A percentile compares a stretch with the other conserved stretches of the same genome.
Conservation (phyloP, 2,329 filamentous ascomycete species). For the Didymella exigua region DNA sequence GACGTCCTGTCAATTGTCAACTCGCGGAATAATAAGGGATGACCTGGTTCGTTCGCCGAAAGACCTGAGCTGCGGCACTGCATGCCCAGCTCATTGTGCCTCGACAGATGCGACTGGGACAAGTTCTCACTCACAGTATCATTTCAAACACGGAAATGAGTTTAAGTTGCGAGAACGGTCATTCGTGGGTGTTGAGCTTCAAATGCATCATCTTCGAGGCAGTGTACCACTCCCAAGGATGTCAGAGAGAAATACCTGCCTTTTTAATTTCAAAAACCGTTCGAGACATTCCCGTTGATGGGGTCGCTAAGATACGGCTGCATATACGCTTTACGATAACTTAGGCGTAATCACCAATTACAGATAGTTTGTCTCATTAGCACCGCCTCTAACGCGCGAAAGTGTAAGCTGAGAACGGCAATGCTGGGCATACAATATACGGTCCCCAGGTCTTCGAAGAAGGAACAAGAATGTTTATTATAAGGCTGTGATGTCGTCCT, state of each 20-base stretch:
- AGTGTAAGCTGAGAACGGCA: background rate
- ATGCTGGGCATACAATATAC: conserved; percentile 5
- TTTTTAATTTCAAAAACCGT: background rate
- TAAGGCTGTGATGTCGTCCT: background rate
- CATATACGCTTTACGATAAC: conserved; percentile 16
- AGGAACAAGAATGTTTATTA: background rate
- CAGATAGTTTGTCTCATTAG: background rate
- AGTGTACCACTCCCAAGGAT: background rate
- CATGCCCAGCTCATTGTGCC: background rate
- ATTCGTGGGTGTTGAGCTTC: background rate
- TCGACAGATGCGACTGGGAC: background rate
- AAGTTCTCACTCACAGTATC: background rate
- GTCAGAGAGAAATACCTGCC: background rate
- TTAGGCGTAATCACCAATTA: background rate
- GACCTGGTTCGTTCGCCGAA: background rate
- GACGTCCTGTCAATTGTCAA: no score
- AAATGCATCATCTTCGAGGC: background rate
- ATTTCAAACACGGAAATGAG: background rate
- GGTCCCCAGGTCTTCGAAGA: background rate
- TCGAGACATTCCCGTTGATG: background rate
- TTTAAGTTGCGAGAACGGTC: background rate
- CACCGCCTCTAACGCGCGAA: background rate
- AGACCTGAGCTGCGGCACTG: background rate
- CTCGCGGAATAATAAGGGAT: background rate
- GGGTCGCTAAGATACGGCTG: background rate